Evolutionary conservation across 345 rosid genomes (phyloP).

Genomic region (Gossypium herbaceum): DNA sequence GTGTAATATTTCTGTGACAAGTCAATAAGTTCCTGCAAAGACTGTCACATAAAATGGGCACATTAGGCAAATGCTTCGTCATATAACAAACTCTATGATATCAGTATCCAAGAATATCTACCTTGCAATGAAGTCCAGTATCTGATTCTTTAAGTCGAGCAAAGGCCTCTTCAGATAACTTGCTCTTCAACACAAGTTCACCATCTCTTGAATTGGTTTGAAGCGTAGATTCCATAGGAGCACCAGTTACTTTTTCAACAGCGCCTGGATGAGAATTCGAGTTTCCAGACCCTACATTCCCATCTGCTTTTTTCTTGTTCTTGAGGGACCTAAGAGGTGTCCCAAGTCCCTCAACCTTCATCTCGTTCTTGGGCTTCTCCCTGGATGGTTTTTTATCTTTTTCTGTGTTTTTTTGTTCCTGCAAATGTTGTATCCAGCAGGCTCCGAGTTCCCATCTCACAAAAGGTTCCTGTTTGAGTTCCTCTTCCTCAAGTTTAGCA

Average conservation of each 20-base stretch:
- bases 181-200: constrained; percentile 48
- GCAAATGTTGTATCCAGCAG: constrained; percentile 97
- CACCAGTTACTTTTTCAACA: constrained; percentile 33
- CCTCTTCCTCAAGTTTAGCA: constrained; percentile 68
- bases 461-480: constrained; percentile 42
- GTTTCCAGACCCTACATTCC: constrained; percentile 36
- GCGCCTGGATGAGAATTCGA: constrained; percentile 33
- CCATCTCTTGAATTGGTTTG: constrained; percentile 45
- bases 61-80: constrained; percentile 23
- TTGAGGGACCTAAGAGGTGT: constrained; percentile 85
- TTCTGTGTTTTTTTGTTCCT: constrained; percentile 81
- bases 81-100: constrained; percentile 14
- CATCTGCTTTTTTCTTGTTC: constrained; percentile 68
- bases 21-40: constrained; percentile 76
- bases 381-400: constrained; percentile 67
- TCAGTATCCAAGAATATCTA: constrained; percentile 20
- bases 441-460: constrained; percentile 99
- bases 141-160: constrained; percentile 74
- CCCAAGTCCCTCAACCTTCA: constrained; percentile 98
- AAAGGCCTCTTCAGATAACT: constrained; percentile 76
- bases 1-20: constrained; percentile 74
- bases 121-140: constrained; percentile 95
- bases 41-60: constrained; percentile 44
- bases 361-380: constrained; percentile 73
- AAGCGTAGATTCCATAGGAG: constrained; percentile 44